Evolutionary conservation across 2,329 filamentous ascomycete species (phyloP).

Genomic region (Berkeleyomyces basicola): DNA sequence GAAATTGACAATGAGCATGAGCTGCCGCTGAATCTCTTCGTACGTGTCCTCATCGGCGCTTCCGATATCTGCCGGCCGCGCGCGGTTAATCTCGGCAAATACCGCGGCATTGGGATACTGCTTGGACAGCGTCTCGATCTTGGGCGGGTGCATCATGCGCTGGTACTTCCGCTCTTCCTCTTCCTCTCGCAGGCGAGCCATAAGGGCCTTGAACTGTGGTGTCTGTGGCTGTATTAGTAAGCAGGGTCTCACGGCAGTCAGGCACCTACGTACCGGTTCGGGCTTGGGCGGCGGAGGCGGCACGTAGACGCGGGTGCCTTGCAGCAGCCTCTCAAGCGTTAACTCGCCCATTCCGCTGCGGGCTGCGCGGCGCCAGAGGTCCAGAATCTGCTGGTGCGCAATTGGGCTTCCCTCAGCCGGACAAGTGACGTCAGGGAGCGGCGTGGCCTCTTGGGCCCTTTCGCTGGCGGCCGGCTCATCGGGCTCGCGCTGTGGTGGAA

Average conservation of each 20-base stretch:
- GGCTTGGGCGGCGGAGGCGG: conserved; percentile 68
- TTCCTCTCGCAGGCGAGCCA: conserved; percentile 67
- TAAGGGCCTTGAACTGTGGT: conserved; percentile 69
- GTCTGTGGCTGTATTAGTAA: conserved; percentile 31
- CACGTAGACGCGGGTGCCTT: conserved; percentile 53
- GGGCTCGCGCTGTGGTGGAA: conserved; percentile 11
- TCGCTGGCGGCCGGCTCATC: conserved; percentile 2
- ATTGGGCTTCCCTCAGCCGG: conserved; percentile 47
- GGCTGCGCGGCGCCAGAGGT: conserved; percentile 39
- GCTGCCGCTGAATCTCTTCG: conserved; percentile 65
- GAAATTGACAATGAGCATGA: conserved; percentile 78
- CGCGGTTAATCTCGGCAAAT: conserved; percentile 38
- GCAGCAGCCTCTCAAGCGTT: conserved; percentile 54
- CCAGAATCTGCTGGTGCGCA: conserved; percentile 51
- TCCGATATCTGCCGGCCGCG: conserved; percentile 27
- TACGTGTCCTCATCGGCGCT: conserved; percentile 41
- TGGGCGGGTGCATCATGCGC: conserved; percentile 52
- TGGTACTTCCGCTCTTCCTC: conserved; percentile 73
- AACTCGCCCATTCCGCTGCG: conserved; percentile 20
- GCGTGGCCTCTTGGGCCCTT: not conserved
- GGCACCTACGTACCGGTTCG: conserved; percentile 45
- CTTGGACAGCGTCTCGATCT: conserved; percentile 41
- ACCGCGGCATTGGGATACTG: conserved; percentile 39
- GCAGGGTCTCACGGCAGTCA: not conserved
- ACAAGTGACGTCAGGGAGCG: not conserved